A percentile compares a stretch with the other conserved stretches of the same genome.
phyloP scores from a whole-genome alignment of 805 yeast species.

The Hanseniaspora lachancei region DNA sequence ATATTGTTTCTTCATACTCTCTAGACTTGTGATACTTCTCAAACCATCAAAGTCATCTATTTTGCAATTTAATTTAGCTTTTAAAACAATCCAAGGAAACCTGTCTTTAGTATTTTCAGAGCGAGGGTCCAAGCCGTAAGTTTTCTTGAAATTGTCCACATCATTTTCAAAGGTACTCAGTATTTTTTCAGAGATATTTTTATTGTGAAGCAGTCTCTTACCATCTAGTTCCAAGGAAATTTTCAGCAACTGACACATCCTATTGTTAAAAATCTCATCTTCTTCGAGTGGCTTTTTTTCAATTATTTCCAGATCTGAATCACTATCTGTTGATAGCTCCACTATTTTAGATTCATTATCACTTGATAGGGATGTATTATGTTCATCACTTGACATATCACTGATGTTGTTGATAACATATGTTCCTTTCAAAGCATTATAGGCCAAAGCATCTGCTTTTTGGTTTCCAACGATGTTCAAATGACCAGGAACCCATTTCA shows the following conservation, averaged over 20 bases:
- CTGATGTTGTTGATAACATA: constrained; percentile 22
- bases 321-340: neutral
- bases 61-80: neutral
- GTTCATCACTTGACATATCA: neutral
- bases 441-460: constrained; percentile 64
- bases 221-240: neutral
- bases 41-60: neutral
- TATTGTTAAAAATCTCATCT: neutral
- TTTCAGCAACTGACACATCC: neutral
- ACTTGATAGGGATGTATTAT: too few species aligned
- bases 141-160: neutral
- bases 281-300: neutral
- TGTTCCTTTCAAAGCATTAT: constrained; percentile 14
- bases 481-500: constrained; percentile 65
- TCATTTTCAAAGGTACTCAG: neutral
- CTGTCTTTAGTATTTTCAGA: neutral
- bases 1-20: neutral
- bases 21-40: constrained; percentile 5
- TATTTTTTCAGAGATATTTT: neutral
- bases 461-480: constrained; percentile 58
- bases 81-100: neutral
- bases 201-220: neutral
- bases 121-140: neutral
- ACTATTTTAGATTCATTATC: neutral
- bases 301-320: neutral